Evolutionary conservation across 164 flowering plant species (phyloP).

Genomic region (Piper betle): DNA sequence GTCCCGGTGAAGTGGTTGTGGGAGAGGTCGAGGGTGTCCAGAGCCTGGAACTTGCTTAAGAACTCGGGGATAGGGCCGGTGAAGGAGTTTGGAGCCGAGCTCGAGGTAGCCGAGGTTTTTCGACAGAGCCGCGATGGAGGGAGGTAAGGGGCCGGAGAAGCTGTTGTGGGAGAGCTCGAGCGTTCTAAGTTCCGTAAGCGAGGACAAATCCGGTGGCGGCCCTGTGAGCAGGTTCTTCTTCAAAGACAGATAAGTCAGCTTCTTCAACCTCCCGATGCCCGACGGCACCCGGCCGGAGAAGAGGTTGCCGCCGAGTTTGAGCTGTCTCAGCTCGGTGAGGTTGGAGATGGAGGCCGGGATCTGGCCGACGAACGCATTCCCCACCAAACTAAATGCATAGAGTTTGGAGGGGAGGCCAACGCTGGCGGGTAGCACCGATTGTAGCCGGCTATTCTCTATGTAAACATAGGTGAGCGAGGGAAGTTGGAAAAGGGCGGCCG

Average conservation of each 20-base stretch:
- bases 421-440: conserved; percentile 33
- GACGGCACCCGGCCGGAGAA: conserved; percentile 38
- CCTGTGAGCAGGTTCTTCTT: conserved; percentile 36
- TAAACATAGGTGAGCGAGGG: conserved; percentile 34
- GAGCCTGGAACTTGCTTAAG: conserved; percentile 33
- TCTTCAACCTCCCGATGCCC: conserved; percentile 29
- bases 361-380: conserved; percentile 40
- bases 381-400: conserved; percentile 24
- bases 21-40: conserved; percentile 64
- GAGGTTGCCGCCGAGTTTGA: conserved; percentile 37
- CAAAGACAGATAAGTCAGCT: conserved; percentile 21
- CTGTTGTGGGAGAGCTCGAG: conserved; percentile 36
- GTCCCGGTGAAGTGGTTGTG: conserved; percentile 31
- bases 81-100: conserved; percentile 37
- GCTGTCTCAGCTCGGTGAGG: conserved; percentile 33
- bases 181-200: conserved; percentile 20
- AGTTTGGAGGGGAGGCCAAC: conserved; percentile 31
- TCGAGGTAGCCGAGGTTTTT: conserved; percentile 31
- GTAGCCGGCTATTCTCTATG: conserved; percentile 40
- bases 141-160: conserved; percentile 42
- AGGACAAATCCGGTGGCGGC: conserved; percentile 34
- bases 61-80: conserved; percentile 46
- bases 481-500: conserved; percentile 25
- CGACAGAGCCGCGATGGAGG: conserved; percentile 29
- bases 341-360: conserved; percentile 47